A percentile compares a stretch with the other conserved stretches of the same genome.
Conservation (phyloP, 768 basidiomycete genomes). For the Megacollybia marginata region DNA sequence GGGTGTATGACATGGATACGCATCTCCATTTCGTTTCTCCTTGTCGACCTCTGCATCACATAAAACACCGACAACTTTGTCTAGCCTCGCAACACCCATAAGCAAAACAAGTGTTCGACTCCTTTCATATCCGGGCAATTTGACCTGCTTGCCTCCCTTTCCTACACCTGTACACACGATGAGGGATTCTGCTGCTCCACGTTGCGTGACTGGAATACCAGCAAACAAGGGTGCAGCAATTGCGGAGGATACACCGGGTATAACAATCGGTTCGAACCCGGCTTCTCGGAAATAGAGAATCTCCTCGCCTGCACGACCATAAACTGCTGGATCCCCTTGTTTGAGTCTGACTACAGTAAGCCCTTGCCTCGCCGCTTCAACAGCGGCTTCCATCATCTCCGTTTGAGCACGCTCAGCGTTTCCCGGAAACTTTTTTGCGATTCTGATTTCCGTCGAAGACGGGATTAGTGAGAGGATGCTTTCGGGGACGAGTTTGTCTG, state of each 20-base stretch:
- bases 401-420: conserved; percentile 93
- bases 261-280: conserved; percentile 76
- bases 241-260: conserved; percentile 88
- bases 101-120: conserved; percentile 75
- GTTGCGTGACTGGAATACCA: conserved; percentile 90
- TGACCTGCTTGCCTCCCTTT: conserved; percentile 71
- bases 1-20: conserved; percentile 72
- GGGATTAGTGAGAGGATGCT: conserved; percentile 85
- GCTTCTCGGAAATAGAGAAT: conserved; percentile 84
- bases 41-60: conserved; percentile 10
- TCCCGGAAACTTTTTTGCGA: conserved; percentile 96
- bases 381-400: conserved; percentile 90
- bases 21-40: conserved; percentile 28
- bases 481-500: conserved; percentile 93
- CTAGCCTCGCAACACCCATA: conserved; percentile 91
- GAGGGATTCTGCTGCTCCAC: conserved; percentile 87
- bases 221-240: conserved; percentile 87
- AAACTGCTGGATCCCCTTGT: conserved; percentile 95
- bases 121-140: conserved; percentile 84
- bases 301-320: conserved; percentile 93
- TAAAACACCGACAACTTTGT: conserved; percentile 63
- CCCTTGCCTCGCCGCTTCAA: conserved; percentile 75
- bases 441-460: conserved; percentile 59
- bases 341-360: conserved; percentile 88
- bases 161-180: conserved; percentile 94